These are phyloP conservation scores for Ogataea methanolica DNA, from an alignment of 805 yeast species.

Conservation along the genomic window DNA sequence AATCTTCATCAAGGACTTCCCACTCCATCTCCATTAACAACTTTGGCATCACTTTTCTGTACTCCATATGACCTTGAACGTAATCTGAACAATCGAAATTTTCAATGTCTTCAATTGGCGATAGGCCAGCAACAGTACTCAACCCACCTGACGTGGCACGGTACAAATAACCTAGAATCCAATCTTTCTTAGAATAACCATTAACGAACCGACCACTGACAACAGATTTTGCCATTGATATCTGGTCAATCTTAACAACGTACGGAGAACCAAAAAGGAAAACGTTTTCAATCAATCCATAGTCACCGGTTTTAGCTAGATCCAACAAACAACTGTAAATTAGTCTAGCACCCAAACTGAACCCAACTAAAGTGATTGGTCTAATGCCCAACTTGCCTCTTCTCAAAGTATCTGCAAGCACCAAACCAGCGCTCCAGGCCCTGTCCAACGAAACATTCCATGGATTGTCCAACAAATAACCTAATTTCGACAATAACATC, in stretches of 20 bases:
- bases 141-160: constrained; percentile 95
- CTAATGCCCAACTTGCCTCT: constrained; percentile 86
- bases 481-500: constrained; percentile 81
- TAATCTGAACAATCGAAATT: constrained; percentile 81
- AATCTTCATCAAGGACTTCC: constrained; percentile 84
- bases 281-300: constrained; percentile 86
- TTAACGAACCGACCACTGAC: constrained; percentile 88
- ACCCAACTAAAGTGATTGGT: constrained; percentile 90
- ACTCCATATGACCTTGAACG: constrained; percentile 97
- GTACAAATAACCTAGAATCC: constrained; percentile 93
- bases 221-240: constrained; percentile 73
- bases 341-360: constrained; percentile 88
- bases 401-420: constrained; percentile 86
- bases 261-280: constrained; percentile 84
- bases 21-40: constrained; percentile 65
- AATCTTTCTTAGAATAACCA: constrained; percentile 88
- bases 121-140: constrained; percentile 84
- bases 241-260: constrained; percentile 71
- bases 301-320: constrained; percentile 78
- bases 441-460: constrained; percentile 97
- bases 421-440: constrained; percentile 93
- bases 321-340: constrained; percentile 87
- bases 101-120: constrained; percentile 73
- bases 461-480: constrained; percentile 90
- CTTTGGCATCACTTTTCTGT: constrained; percentile 88